Evolutionary conservation across 129 eudicot genomes (phyloP).

Genomic region (Mikania micrantha): DNA sequence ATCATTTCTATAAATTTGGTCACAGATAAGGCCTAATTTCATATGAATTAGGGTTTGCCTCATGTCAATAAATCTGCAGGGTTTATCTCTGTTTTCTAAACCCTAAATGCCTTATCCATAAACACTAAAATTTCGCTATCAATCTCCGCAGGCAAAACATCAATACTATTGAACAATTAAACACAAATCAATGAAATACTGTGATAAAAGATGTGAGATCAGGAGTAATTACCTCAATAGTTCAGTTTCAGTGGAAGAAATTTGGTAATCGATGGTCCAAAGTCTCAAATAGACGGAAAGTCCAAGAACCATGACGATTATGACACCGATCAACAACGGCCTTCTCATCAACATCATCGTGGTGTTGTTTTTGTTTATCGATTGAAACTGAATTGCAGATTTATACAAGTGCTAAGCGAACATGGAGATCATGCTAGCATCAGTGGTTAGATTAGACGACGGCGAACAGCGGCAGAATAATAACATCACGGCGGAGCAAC

Average conservation of each 20-base stretch:
- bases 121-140: not conserved
- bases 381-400: slow-evolving; percentile 10
- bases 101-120: slow-evolving; percentile 5
- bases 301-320: slow-evolving; percentile 52
- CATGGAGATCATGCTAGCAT: not conserved
- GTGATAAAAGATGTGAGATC: not conserved
- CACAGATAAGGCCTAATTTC: not conserved
- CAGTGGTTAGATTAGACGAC: slow-evolving; percentile 3
- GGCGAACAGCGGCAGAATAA: slow-evolving; percentile 6
- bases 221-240: slow-evolving; percentile 43
- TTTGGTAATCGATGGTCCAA: slow-evolving; percentile 77
- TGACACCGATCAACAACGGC: slow-evolving; percentile 35
- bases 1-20: not conserved
- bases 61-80: not conserved
- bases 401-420: not conserved
- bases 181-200: not conserved
- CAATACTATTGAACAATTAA: not conserved
- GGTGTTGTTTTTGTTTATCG: not conserved
- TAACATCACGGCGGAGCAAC: slow-evolving; percentile 23
- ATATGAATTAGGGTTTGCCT: not conserved
- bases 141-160: not conserved
- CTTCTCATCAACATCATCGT: slow-evolving; percentile 34
- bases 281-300: slow-evolving; percentile 65
- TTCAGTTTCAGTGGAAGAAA: slow-evolving; percentile 61
- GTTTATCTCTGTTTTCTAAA: not conserved